Evolutionary conservation across 768 basidiomycete genomes (phyloP).

Genomic region (Tylopilus balloui): DNA sequence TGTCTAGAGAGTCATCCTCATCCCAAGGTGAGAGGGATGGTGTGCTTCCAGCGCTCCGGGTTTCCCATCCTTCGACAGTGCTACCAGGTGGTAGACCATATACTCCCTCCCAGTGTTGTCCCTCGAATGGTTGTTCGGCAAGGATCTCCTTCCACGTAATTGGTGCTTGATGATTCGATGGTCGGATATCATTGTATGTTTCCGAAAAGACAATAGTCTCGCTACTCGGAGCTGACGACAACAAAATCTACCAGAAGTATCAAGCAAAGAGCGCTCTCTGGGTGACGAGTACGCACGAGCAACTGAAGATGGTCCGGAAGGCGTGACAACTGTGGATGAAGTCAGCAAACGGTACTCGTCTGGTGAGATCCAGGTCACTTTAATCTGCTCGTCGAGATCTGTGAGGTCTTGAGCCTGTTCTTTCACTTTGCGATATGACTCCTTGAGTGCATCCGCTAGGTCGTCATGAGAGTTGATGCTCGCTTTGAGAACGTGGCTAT

Average conservation of each 20-base stretch:
- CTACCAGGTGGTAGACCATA: constrained; percentile 50
- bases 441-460: constrained; percentile 56
- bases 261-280: neutral
- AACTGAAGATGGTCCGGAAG: constrained; percentile 72
- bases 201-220: constrained; percentile 53
- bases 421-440: constrained; percentile 50
- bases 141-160: constrained; percentile 80
- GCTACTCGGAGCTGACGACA: constrained; percentile 50
- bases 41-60: constrained; percentile 52
- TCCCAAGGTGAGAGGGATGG: constrained; percentile 67
- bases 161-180: constrained; percentile 26
- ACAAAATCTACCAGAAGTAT: constrained; percentile 41
- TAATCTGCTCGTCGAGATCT: constrained; percentile 65
- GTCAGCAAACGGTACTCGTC: constrained; percentile 2
- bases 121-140: constrained; percentile 78
- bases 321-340: constrained; percentile 41
- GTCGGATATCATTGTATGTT: constrained; percentile 41
- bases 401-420: constrained; percentile 42
- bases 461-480: constrained; percentile 60
- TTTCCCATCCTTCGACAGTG: constrained; percentile 41
- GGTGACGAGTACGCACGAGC: constrained; percentile 44
- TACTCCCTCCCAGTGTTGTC: constrained; percentile 81
- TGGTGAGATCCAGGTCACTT: constrained; percentile 35
- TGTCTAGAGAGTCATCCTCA: constrained; percentile 39
- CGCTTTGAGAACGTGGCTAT: constrained; percentile 62